Conservation (phyloP, 2,329 filamentous ascomycete genomes). For the Fusarium verticillioides region DNA sequence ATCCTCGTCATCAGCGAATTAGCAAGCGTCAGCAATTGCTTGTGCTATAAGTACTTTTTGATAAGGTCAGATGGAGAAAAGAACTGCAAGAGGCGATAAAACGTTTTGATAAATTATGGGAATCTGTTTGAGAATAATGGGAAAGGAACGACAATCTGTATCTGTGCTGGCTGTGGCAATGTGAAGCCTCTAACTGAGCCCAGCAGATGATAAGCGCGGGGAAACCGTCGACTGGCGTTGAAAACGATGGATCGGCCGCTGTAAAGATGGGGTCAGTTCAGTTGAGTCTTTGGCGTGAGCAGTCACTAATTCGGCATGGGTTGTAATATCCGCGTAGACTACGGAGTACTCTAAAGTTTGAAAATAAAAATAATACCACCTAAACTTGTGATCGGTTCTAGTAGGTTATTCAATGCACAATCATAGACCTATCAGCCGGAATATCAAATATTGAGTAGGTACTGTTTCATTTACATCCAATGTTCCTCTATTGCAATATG, state of each 20-base stretch:
- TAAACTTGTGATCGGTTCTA: neutral
- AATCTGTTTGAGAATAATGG: constrained; percentile 27
- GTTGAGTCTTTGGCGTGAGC: neutral
- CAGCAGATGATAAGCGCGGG: constrained; percentile 33
- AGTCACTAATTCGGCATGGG: constrained; percentile 5
- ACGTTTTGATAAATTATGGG: constrained; percentile 25
- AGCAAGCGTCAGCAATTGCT: constrained; percentile 24
- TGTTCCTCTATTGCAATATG: neutral
- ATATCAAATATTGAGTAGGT: neutral
- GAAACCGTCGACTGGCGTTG: constrained; percentile 25
- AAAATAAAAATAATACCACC: neutral
- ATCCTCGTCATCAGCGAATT: constrained; percentile 37
- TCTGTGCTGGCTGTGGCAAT: constrained; percentile 33
- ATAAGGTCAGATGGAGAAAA: constrained; percentile 16
- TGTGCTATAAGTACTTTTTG: neutral
- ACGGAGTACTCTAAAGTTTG: neutral
- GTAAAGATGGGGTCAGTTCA: constrained; percentile 15
- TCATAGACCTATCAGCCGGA: too few species aligned
- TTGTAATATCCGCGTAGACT: neutral
- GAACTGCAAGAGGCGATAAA: constrained; percentile 19
- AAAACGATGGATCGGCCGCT: constrained; percentile 13
- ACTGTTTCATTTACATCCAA: neutral
- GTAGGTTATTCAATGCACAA: neutral
- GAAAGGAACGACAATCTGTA: constrained; percentile 33
- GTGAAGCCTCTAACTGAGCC: constrained; percentile 20